A percentile compares a stretch with the other conserved stretches of the same genome.
Evolutionary conservation across 257 asterid species (phyloP).

Genomic region (Nicotiana paniculata): DNA sequence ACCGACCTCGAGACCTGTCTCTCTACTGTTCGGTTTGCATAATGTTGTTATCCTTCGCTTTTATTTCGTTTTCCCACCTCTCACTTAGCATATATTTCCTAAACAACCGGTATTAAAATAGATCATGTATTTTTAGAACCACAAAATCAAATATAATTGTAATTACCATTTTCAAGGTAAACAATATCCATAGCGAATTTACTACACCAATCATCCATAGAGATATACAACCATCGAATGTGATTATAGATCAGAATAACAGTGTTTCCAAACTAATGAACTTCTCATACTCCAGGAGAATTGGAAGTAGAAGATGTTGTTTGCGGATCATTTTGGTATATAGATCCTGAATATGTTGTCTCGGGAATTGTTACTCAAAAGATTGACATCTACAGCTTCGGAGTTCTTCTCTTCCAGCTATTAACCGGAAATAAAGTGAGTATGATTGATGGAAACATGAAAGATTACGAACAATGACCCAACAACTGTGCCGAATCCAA

Average conservation of each 20-base stretch:
- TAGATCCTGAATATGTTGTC: background rate
- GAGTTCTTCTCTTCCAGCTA: background rate
- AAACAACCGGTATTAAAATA: no score
- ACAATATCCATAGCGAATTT: conserved; percentile 5
- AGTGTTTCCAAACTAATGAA: conserved; percentile 9
- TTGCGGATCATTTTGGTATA: background rate
- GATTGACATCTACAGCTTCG: background rate
- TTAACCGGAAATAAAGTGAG: background rate
- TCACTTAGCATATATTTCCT: no score
- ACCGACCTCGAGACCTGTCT: no score
- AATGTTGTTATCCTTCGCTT: no score
- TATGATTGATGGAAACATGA: background rate
- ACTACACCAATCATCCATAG: conserved; percentile 3
- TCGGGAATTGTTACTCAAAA: background rate
- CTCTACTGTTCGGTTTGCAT: no score
- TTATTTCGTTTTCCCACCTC: no score
- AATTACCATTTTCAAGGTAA: no score
- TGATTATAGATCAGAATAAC: conserved; percentile 4
- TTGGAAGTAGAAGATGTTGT: conserved; percentile 10
- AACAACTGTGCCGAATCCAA: background rate
- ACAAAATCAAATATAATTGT: no score
- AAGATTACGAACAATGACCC: background rate
- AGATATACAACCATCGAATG: conserved; percentile 6
- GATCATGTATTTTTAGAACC: no score
- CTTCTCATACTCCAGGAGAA: conserved; percentile 19